A percentile compares a stretch with the other conserved stretches of the same genome.
Conservation (phyloP, 768 basidiomycete species). For the Agrocybe pediades region DNA sequence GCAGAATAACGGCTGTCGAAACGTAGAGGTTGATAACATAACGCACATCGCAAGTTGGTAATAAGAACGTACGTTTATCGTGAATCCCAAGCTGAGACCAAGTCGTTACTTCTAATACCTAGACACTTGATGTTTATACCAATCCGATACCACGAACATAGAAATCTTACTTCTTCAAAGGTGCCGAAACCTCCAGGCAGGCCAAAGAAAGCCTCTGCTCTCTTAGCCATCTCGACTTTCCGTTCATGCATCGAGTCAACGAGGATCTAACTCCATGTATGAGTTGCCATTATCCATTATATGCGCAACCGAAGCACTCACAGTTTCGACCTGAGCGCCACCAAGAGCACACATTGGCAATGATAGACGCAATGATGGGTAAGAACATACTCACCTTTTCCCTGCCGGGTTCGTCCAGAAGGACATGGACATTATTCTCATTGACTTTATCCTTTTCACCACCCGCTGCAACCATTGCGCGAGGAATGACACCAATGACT, state of each 20-base stretch:
- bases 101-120: constrained; percentile 90
- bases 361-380: background rate
- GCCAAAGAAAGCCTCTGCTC: constrained; percentile 79
- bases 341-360: background rate
- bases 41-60: background rate
- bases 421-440: background rate
- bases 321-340: constrained; percentile 30
- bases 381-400: constrained; percentile 22
- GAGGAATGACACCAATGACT: constrained; percentile 79
- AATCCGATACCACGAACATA: background rate
- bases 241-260: constrained; percentile 88
- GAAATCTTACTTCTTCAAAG: constrained; percentile 76
- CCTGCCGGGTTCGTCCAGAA: constrained; percentile 25
- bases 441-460: constrained; percentile 59
- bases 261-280: constrained; percentile 47
- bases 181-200: constrained; percentile 96
- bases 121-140: constrained; percentile 6
- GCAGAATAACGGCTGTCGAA: constrained; percentile 69
- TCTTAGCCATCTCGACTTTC: constrained; percentile 88
- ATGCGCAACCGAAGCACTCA: constrained; percentile 10
- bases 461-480: constrained; percentile 68
- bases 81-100: constrained; percentile 95
- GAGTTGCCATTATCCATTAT: background rate
- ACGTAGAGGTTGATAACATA: background rate
- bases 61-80: constrained; percentile 62